Percentiles rank a stretch among this genome's conserved stretches.
phyloP scores from a whole-genome alignment of 2,329 filamentous ascomycete genomes.

The Diaporthe amygdali region DNA sequence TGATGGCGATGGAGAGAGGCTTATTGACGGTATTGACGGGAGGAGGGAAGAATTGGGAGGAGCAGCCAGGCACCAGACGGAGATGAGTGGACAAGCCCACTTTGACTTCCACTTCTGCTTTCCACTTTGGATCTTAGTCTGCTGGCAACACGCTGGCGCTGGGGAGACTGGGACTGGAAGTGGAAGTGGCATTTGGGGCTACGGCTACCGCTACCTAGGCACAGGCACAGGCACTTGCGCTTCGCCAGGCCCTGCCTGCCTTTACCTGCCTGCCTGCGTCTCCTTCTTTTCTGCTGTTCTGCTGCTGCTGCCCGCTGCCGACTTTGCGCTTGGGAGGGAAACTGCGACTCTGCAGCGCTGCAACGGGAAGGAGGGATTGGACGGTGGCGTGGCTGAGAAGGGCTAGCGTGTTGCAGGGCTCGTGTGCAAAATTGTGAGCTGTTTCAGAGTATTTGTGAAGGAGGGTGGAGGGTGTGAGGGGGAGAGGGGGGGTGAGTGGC shows the following conservation, averaged over 20 bases:
- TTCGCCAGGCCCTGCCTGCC: not conserved
- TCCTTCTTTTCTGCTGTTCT: no score
- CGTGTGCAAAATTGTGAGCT: slow-evolving; percentile 19
- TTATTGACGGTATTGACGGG: slow-evolving; percentile 11
- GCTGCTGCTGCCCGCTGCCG: not conserved
- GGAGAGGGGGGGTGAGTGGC: not conserved
- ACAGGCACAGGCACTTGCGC: not conserved
- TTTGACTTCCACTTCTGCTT: slow-evolving; percentile 5
- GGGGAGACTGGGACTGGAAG: no score
- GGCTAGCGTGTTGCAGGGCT: slow-evolving; percentile 19
- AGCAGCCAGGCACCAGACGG: slow-evolving; percentile 14
- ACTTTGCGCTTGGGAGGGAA: not conserved
- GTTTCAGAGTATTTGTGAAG: slow-evolving; percentile 10
- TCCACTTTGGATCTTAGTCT: not conserved
- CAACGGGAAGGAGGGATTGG: slow-evolving; percentile 13
- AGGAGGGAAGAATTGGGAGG: not conserved
- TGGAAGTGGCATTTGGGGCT: not conserved
- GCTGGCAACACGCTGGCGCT: not conserved
- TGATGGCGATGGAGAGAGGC: not conserved
- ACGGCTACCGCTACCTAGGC: no score
- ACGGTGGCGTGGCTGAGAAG: slow-evolving; percentile 16
- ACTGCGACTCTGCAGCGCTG: not conserved
- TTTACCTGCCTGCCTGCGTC: no score
- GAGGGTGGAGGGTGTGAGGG: not conserved
- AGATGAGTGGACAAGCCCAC: slow-evolving; percentile 13